Base-by-base conservation (phyloP, 2,329 filamentous ascomycete genomes). In the Cadophora malorum region DNA sequence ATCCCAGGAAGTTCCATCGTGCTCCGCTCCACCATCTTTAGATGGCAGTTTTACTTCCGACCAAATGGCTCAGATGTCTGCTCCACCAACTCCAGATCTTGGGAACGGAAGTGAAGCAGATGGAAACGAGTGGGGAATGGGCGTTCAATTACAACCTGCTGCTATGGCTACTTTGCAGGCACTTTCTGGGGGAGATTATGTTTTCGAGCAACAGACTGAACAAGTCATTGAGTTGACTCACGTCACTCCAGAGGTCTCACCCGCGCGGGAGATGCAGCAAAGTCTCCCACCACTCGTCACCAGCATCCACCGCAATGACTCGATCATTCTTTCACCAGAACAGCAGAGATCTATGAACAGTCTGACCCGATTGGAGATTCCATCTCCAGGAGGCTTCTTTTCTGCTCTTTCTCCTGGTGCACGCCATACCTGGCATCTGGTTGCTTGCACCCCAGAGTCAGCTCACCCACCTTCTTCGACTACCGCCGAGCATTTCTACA, bases 311-410 rank as follows among this genome's bases (percentile, higher is more conserved):
- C 74, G 75, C 23, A 70, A 77, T 55, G 71, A 77, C 68, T 79
- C 80, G 12, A 78, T 82, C 59, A 78, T 81, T 50, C 77, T 78
- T 23, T 83, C 82, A 0, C 82, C 86, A 10, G 81, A 84, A 9
- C 86, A 87, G 53, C 84, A 83, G 67, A 80, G 84, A 66, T 90
- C 90, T 16, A 83, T 89, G 16, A 90, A 90, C 66, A 91, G 90
- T 49, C 85, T 97, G 70, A 94, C 92, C 23, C 89, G 87, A 68
- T 85, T 97, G 23, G 94, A 94, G 31, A 94, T 98, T 41, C 95
- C 94, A 6, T 97, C 95, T 0, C 95, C 95, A 0, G 91, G 93
- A 31, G 93, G 91, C 0, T 97, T 97, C 83, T 97, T 97, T 80
- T 92, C 92, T 1, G 93, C 91, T 0, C 85, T 97, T 33, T 92